phyloP scores from a whole-genome alignment of 495 filamentous ascomycete genomes.

The Thermothielavioides terrestris region DNA sequence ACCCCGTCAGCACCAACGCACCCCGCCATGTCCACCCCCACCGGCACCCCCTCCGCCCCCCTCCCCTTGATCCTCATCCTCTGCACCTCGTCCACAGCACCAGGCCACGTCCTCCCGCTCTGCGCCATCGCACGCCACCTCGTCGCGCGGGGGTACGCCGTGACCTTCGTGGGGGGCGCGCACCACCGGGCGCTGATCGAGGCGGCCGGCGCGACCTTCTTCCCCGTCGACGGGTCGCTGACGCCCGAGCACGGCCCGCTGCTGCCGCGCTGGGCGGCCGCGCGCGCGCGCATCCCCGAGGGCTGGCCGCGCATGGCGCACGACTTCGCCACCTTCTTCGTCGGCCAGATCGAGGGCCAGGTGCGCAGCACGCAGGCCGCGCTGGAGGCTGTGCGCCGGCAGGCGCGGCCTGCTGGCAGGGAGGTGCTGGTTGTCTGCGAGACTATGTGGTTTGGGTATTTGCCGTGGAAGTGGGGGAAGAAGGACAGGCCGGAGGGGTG shows the following conservation, averaged over 20 bases:
- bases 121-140: conserved; percentile 15
- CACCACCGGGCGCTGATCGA: conserved; percentile 11
- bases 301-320: conserved; percentile 9
- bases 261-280: conserved; percentile 6
- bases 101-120: conserved; percentile 19
- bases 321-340: conserved; percentile 16
- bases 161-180: conserved; percentile 16
- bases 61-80: conserved; percentile 13
- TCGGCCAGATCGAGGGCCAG: conserved; percentile 15
- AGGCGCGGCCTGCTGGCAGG: not conserved
- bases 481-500: conserved; percentile 3
- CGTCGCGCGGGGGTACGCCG: conserved; percentile 11
- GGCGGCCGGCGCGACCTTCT: conserved; percentile 15
- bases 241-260: conserved; percentile 6
- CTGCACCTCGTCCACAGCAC: conserved; percentile 14
- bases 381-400: conserved; percentile 6
- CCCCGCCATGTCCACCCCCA: not conserved
- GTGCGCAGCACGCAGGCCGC: conserved; percentile 9
- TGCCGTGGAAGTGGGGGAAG: conserved; percentile 16
- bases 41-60: not conserved
- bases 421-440: conserved; percentile 22
- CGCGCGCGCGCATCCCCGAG: conserved; percentile 5
- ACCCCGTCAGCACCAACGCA: too few species aligned
- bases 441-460: conserved; percentile 10
- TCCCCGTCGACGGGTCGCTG: conserved; percentile 8